Evolutionary conservation across 352 stramenopile genomes (phyloP).

Genomic region (Globisporangium echinulatum): DNA sequence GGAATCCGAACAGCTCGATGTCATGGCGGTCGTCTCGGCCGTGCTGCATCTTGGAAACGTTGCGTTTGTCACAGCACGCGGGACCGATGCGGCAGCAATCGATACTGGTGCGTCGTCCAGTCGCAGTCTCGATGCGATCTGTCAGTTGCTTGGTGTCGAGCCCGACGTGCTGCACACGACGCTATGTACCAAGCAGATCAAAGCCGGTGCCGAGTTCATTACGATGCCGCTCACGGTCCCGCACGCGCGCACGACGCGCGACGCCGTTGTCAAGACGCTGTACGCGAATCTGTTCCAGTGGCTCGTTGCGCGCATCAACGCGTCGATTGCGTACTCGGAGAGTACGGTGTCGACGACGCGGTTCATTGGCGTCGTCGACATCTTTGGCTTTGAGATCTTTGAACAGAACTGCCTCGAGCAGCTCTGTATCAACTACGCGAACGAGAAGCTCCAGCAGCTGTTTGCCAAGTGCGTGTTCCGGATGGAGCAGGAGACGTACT

Average conservation of each 20-base stretch:
- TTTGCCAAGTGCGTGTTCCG: constrained; percentile 80
- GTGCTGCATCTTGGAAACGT: constrained; percentile 87
- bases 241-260: constrained; percentile 68
- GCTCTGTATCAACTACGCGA: constrained; percentile 86
- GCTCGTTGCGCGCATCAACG: constrained; percentile 93
- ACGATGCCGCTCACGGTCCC: constrained; percentile 55
- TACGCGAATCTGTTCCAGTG: constrained; percentile 91
- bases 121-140: constrained; percentile 74
- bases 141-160: constrained; percentile 64
- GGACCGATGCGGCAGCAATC: constrained; percentile 58
- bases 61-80: constrained; percentile 62
- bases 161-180: constrained; percentile 51
- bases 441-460: constrained; percentile 85
- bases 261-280: constrained; percentile 84
- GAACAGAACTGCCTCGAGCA: constrained; percentile 90
- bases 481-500: constrained; percentile 83
- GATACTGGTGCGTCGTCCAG: constrained; percentile 14
- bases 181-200: constrained; percentile 75
- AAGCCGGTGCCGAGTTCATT: constrained; percentile 71
- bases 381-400: constrained; percentile 91
- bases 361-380: constrained; percentile 89
- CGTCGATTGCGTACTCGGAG: constrained; percentile 83
- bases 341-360: constrained; percentile 32
- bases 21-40: constrained; percentile 78
- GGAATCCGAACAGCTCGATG: constrained; percentile 63